A percentile compares a stretch with the other conserved stretches of the same genome.
These are phyloP conservation scores for Hymenoscyphus infarciens DNA, from an alignment of 2,329 filamentous ascomycete species.

Conservation along the genomic window DNA sequence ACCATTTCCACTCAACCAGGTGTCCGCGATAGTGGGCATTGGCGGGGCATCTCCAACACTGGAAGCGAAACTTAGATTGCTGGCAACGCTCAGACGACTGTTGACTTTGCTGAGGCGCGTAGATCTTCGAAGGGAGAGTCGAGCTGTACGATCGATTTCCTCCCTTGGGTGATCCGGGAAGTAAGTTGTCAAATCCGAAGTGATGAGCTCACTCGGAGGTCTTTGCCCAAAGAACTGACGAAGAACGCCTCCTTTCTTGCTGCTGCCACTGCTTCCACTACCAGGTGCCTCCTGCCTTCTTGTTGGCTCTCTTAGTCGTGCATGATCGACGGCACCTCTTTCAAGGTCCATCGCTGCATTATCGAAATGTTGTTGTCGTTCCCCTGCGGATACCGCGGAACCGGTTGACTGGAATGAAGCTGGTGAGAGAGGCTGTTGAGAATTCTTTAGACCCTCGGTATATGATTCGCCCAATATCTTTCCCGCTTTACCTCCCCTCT, in stretches of 20 bases:
- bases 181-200: conserved; percentile 92
- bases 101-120: conserved; percentile 89
- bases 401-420: conserved; percentile 55
- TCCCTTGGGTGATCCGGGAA: conserved; percentile 94
- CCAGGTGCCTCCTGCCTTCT: conserved; percentile 16
- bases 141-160: conserved; percentile 92
- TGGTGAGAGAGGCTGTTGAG: conserved; percentile 84
- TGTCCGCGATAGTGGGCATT: conserved; percentile 91
- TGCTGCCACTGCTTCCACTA: conserved; percentile 6
- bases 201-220: conserved; percentile 95
- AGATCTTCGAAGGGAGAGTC: conserved; percentile 86
- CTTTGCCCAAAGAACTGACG: conserved; percentile 87
- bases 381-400: conserved; percentile 40
- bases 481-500: conserved; percentile 79
- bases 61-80: conserved; percentile 88
- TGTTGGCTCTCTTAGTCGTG: conserved; percentile 37
- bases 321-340: conserved; percentile 37
- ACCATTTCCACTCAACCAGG: conserved; percentile 69
- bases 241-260: conserved; percentile 54
- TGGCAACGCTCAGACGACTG: conserved; percentile 88
- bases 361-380: conserved; percentile 65
- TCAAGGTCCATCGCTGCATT: conserved; percentile 54
- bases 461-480: conserved; percentile 86
- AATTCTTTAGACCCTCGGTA: conserved; percentile 56
- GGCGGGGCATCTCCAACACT: conserved; percentile 91